A percentile compares a stretch with the other conserved stretches of the same genome.
Conservation (phyloP, 2,329 filamentous ascomycete species). For the Mycosphaerella arachidis region DNA sequence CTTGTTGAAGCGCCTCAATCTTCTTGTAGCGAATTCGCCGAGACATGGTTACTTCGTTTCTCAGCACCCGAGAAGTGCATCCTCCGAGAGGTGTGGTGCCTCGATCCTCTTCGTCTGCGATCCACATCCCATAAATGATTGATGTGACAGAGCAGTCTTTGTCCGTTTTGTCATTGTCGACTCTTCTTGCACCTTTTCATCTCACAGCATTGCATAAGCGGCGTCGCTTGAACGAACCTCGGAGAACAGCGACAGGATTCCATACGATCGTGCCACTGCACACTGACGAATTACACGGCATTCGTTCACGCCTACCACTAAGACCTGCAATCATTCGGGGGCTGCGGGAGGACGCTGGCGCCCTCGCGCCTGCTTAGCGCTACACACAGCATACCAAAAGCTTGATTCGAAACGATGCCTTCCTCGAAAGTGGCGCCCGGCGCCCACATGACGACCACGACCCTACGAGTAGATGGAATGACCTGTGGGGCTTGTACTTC, state of each 20-base stretch:
- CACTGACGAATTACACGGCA: not conserved
- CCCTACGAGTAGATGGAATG: constrained; percentile 81
- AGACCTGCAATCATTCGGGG: not conserved
- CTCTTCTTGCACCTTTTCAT: not conserved
- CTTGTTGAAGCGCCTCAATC: not conserved
- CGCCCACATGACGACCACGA: constrained; percentile 76
- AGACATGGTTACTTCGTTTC: not conserved
- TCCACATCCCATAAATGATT: not conserved
- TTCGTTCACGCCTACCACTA: not conserved
- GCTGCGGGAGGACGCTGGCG: not conserved
- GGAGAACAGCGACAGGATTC: not conserved
- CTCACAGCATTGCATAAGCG: not conserved
- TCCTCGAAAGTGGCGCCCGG: constrained; percentile 16
- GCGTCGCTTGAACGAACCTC: not conserved
- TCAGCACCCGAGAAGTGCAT: not conserved
- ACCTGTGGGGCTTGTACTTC: constrained; percentile 90
- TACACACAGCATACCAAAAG: not conserved
- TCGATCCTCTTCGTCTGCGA: not conserved
- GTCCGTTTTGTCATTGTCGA: not conserved
- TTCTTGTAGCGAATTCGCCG: not conserved
- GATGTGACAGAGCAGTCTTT: not conserved
- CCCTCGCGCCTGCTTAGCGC: not conserved
- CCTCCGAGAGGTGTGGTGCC: not conserved
- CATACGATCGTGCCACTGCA: not conserved
- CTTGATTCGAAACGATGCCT: constrained; percentile 15